Percentiles rank a stretch among this genome's conserved stretches.
These are phyloP conservation scores for Phytopythium kandeliae DNA, from an alignment of 352 stramenopile genomes.

Conservation along the genomic window DNA sequence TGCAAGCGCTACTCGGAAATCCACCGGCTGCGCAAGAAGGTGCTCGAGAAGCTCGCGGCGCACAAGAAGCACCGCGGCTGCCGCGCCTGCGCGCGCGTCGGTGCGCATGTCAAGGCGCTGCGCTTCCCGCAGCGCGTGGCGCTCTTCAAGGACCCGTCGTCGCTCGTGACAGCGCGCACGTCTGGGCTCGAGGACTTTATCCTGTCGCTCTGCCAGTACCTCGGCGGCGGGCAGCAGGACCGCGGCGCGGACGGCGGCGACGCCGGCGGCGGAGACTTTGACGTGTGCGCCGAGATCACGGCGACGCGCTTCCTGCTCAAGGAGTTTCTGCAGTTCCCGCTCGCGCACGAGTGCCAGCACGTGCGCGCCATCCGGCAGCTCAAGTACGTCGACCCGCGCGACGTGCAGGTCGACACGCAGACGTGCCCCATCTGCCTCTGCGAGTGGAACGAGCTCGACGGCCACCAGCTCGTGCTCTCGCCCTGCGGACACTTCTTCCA, in stretches of 20 bases:
- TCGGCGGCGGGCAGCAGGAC: constrained; percentile 24
- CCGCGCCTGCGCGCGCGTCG: constrained; percentile 42
- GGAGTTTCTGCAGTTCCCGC: constrained; percentile 77
- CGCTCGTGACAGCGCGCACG: constrained; percentile 58
- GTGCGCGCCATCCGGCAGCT: constrained; percentile 76
- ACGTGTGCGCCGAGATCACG: constrained; percentile 61
- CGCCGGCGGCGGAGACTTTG: constrained; percentile 24
- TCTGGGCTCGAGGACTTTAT: constrained; percentile 75
- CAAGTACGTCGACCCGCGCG: constrained; percentile 79
- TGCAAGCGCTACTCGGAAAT: constrained; percentile 88
- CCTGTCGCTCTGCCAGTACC: constrained; percentile 64
- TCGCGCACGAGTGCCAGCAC: constrained; percentile 78
- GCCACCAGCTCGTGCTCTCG: constrained; percentile 75
- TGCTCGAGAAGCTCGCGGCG: constrained; percentile 47
- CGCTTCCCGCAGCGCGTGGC: constrained; percentile 65
- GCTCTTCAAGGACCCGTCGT: constrained; percentile 65
- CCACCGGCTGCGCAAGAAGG: constrained; percentile 69
- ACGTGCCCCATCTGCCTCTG: constrained; percentile 80
- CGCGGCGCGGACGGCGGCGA: constrained; percentile 13
- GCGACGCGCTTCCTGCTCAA: constrained; percentile 70
- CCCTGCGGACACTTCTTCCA: constrained; percentile 85
- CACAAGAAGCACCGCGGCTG: constrained; percentile 59
- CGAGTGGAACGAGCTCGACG: constrained; percentile 80
- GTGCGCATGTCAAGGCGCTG: constrained; percentile 59
- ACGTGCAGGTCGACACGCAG: constrained; percentile 77